These are phyloP conservation scores for Trichosporon sp. DNA, from an alignment of 1,284 basidiomycete species.

Conservation along the genomic window DNA sequence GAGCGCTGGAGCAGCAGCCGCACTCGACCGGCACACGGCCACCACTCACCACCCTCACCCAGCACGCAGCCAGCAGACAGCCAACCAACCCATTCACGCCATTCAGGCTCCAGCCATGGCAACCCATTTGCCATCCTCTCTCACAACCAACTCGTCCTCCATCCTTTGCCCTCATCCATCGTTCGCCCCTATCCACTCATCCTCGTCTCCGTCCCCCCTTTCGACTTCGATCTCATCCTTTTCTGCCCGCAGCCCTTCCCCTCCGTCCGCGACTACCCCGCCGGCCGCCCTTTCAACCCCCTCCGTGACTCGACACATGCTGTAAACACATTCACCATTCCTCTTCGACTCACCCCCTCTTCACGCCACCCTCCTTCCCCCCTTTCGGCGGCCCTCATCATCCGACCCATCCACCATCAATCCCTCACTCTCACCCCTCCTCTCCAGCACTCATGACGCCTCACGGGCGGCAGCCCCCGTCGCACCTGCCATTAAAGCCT, in stretches of 20 bases:
- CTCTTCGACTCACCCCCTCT: not conserved
- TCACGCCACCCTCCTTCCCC: conserved; percentile 1
- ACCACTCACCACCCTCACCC: not conserved
- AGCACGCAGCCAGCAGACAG: not conserved
- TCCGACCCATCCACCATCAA: not conserved
- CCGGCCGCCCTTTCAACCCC: not conserved
- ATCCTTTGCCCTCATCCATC: not conserved
- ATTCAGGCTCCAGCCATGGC: not conserved
- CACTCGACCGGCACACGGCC: not conserved
- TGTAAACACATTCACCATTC: conserved; percentile 1
- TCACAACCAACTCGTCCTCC: not conserved
- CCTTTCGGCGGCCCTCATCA: not conserved
- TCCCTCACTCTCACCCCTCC: not conserved
- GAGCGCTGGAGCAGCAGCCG: not conserved
- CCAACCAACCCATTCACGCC: not conserved
- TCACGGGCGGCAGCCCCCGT: conserved; percentile 25
- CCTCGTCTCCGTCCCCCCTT: not conserved
- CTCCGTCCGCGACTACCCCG: not conserved
- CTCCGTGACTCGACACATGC: not conserved
- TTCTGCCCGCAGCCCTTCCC: not conserved
- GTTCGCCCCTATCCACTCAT: not conserved
- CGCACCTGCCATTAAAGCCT: conserved; percentile 22
- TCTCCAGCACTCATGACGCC: conserved; percentile 18
- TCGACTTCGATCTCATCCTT: not conserved
- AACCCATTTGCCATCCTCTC: conserved; percentile 2